A percentile compares a stretch with the other conserved stretches of the same genome.
phyloP scores from a whole-genome alignment of 495 filamentous ascomycete species.

The Penicillium simplicissimum region DNA sequence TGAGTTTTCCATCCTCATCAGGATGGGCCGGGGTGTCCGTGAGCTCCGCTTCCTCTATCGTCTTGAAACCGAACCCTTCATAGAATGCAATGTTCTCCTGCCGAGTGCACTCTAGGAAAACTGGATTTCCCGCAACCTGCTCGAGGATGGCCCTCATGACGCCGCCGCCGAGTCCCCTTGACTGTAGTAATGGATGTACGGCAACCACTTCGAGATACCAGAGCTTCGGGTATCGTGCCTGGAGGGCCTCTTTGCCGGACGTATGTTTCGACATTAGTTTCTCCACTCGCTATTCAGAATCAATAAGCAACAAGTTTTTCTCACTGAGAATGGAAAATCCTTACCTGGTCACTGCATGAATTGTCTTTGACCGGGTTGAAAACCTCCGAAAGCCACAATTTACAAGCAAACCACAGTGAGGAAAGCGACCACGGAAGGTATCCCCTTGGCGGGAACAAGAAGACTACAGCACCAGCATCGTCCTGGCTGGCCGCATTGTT shows the following conservation, averaged over 20 bases:
- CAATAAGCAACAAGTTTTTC: neutral
- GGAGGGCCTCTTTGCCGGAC: neutral
- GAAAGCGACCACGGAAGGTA: conserved; percentile 18
- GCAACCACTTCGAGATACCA: conserved; percentile 37
- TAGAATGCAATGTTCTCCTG: conserved; percentile 32
- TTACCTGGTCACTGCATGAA: conserved; percentile 20
- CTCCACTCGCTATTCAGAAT: conserved; percentile 20
- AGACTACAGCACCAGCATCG: conserved; percentile 26
- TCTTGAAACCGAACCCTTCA: conserved; percentile 27
- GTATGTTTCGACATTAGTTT: conserved; percentile 19
- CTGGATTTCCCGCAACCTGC: conserved; percentile 12
- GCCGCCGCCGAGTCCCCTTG: conserved; percentile 24
- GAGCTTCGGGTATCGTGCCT: conserved; percentile 14
- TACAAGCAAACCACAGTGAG: conserved; percentile 13
- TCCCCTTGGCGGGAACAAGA: conserved; percentile 26
- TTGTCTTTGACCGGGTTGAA: conserved; percentile 21
- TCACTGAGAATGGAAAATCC: neutral
- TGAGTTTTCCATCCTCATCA: conserved; percentile 15
- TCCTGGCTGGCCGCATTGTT: neutral
- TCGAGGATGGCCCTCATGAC: conserved; percentile 24
- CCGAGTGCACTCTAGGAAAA: conserved; percentile 31
- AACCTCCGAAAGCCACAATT: conserved; percentile 25
- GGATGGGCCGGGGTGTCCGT: conserved; percentile 11
- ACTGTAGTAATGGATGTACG: conserved; percentile 33
- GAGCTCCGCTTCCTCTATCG: conserved; percentile 28